Evolutionary conservation across 352 stramenopile genomes (phyloP).

Genomic region (Phytophthora citricola): DNA sequence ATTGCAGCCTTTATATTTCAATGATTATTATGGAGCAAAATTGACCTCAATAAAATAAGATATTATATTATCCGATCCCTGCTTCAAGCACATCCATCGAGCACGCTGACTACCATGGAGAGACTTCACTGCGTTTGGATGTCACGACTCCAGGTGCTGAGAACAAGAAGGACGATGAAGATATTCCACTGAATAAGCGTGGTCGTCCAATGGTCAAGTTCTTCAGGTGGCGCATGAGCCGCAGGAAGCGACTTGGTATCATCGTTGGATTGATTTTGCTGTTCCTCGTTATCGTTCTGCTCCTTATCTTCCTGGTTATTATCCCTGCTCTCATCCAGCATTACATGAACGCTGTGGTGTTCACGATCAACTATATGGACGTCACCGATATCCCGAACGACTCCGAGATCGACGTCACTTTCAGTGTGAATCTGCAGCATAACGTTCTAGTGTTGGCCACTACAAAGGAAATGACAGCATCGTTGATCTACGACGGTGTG

Average conservation of each 20-base stretch:
- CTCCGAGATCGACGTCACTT: constrained; percentile 48
- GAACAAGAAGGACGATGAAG: constrained; percentile 25
- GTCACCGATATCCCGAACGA: constrained; percentile 49
- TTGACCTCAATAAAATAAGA: no score
- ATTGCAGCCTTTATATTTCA: no score
- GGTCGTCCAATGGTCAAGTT: constrained; percentile 46
- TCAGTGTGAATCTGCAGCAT: constrained; percentile 62
- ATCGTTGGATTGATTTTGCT: constrained; percentile 46
- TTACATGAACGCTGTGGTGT: constrained; percentile 55
- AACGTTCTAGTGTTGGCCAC: constrained; percentile 43
- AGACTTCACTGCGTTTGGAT: constrained; percentile 21
- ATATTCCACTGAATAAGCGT: constrained; percentile 23
- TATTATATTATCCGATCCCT: no score
- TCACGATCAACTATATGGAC: constrained; percentile 74
- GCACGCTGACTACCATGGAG: constrained; percentile 28
- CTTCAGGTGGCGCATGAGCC: constrained; percentile 54
- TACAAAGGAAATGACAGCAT: constrained; percentile 49
- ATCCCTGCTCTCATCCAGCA: constrained; percentile 61
- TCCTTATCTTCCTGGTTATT: constrained; percentile 66
- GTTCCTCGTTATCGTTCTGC: constrained; percentile 45
- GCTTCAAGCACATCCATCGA: constrained; percentile 21
- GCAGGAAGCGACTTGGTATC: constrained; percentile 45
- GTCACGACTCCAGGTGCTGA: constrained; percentile 22
- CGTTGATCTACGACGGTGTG: constrained; percentile 46
- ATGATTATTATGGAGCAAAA: no score